Conservation (phyloP, 2,329 filamentous ascomycete genomes). For the Golovinomyces cichoracearum region DNA sequence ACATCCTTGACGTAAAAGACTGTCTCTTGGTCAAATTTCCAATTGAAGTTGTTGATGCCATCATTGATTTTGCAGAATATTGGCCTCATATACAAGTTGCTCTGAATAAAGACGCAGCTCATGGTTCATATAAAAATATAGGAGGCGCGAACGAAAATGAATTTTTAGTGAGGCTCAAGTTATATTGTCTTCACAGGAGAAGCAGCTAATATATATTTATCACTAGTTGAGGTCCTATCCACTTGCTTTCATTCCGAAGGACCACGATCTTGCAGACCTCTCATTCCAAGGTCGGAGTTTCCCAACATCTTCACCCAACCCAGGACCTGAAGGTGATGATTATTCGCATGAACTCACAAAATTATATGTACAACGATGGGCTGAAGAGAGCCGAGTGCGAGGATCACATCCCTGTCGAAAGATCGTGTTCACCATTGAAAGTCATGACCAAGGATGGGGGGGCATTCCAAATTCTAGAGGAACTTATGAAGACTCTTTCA, state of each 20-base stretch:
- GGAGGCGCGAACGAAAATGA: slow-evolving; percentile 14
- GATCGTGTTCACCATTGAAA: slow-evolving; percentile 31
- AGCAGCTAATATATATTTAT: no score
- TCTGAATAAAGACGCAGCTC: slow-evolving; percentile 7
- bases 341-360: slow-evolving; percentile 6
- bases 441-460: slow-evolving; percentile 33
- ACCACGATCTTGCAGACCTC: slow-evolving; percentile 1
- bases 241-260: slow-evolving; percentile 7
- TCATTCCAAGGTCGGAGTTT: slow-evolving; percentile 3
- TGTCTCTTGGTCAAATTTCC: slow-evolving; percentile 26
- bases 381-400: slow-evolving; percentile 3
- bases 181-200: no score
- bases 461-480: slow-evolving; percentile 13
- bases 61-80: slow-evolving; percentile 35
- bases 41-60: slow-evolving; percentile 26
- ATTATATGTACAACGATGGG: slow-evolving; percentile 7
- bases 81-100: slow-evolving; percentile 25
- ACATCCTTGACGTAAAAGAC: slow-evolving; percentile 24
- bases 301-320: slow-evolving; percentile 3
- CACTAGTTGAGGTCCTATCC: slow-evolving; percentile 13
- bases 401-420: slow-evolving; percentile 27
- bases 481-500: slow-evolving; percentile 25
- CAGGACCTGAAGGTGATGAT: slow-evolving; percentile 3
- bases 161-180: slow-evolving; percentile 19
- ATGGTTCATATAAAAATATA: slow-evolving; percentile 1